These are phyloP conservation scores for Barnettozyma salicaria DNA, from an alignment of 805 yeast species.

Conservation along the genomic window DNA sequence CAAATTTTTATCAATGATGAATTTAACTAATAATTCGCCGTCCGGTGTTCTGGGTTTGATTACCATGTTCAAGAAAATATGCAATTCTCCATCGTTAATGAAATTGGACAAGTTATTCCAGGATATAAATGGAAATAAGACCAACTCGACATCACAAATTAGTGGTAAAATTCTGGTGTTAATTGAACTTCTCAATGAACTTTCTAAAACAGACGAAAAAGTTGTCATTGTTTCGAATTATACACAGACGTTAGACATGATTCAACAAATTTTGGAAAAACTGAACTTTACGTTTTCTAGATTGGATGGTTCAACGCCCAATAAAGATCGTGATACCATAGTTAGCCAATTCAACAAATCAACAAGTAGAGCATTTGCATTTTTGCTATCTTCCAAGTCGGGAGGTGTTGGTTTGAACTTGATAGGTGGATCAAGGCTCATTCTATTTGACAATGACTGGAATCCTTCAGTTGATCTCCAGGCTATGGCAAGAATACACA, in stretches of 20 bases:
- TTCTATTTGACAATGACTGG: constrained; percentile 94
- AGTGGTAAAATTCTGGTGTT: constrained; percentile 63
- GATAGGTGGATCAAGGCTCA: constrained; percentile 81
- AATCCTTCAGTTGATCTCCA: constrained; percentile 90
- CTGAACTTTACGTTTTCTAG: constrained; percentile 49
- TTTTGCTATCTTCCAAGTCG: constrained; percentile 79
- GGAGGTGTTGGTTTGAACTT: constrained; percentile 93
- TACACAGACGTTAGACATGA: constrained; percentile 77
- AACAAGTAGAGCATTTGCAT: constrained; percentile 40
- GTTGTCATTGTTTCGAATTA: constrained; percentile 82
- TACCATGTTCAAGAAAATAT: constrained; percentile 68
- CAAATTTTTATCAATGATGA: constrained; percentile 24
- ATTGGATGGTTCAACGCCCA: constrained; percentile 81
- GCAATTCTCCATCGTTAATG: constrained; percentile 73
- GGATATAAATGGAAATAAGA: constrained; percentile 13
- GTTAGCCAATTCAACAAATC: constrained; percentile 50
- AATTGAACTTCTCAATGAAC: constrained; percentile 46
- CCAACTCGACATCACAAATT: constrained; percentile 8
- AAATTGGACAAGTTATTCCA: constrained; percentile 41
- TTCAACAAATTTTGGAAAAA: constrained; percentile 50
- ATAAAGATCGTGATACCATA: constrained; percentile 53
- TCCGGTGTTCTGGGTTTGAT: constrained; percentile 59
- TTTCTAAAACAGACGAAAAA: constrained; percentile 55
- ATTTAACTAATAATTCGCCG: constrained; percentile 13
- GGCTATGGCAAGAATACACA: constrained; percentile 91